phyloP scores from a whole-genome alignment of 768 basidiomycete genomes.

The Suillus placidus region DNA sequence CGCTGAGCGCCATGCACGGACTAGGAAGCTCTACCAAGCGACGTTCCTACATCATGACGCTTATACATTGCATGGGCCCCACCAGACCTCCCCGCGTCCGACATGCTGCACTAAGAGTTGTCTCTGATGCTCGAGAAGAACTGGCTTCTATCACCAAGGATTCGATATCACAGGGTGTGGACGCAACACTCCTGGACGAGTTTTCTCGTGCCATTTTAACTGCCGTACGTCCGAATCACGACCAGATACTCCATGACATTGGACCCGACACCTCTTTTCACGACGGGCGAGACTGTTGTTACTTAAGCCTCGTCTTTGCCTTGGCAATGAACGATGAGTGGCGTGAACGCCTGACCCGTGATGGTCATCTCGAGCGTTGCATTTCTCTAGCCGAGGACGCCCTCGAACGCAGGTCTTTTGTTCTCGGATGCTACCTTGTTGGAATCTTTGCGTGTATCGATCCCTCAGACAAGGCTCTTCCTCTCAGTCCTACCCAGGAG shows the following conservation, averaged over 20 bases:
- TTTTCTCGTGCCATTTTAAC: not conserved
- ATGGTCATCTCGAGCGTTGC: too few species aligned
- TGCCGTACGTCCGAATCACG: not conserved
- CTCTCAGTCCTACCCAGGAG: not conserved
- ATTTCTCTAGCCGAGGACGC: too few species aligned
- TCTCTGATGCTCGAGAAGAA: not conserved
- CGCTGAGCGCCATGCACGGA: not conserved
- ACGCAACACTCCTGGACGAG: not conserved
- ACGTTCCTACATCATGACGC: not conserved
- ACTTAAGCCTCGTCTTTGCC: too few species aligned
- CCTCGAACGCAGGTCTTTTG: too few species aligned
- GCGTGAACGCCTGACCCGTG: too few species aligned
- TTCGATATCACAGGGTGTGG: not conserved
- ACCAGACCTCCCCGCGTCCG: not conserved
- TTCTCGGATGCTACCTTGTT: not conserved
- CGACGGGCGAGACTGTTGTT: not conserved
- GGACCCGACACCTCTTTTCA: not conserved
- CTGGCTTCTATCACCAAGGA: not conserved
- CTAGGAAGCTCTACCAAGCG: not conserved
- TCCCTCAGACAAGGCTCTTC: not conserved
- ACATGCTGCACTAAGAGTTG: not conserved
- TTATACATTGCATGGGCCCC: not conserved
- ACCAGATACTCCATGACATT: not conserved
- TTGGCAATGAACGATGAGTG: too few species aligned
- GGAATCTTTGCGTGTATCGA: not conserved